Percentiles rank a stretch among this genome's conserved stretches.
Conservation (phyloP, 192 early-diverging fungal species). For the Coemansia sp. region DNA sequence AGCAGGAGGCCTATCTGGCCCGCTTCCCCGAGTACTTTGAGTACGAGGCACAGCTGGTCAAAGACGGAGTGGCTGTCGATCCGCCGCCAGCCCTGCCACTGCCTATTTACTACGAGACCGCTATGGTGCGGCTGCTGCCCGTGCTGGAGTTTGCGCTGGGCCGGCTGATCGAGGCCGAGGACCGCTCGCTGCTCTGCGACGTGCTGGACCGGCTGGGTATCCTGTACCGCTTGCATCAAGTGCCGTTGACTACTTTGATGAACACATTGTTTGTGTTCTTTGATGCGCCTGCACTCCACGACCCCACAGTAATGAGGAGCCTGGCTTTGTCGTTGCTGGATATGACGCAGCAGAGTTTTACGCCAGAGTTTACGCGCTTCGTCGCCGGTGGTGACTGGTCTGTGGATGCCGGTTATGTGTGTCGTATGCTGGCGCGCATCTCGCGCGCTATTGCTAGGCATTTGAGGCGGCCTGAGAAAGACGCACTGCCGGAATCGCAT, state of each 20-base stretch:
- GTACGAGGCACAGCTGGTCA: slow-evolving; percentile 68
- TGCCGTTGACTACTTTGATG: slow-evolving; percentile 69
- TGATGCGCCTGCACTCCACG: slow-evolving; percentile 63
- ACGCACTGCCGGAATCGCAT: slow-evolving; percentile 45
- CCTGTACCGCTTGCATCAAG: slow-evolving; percentile 65
- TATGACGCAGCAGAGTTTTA: slow-evolving; percentile 57
- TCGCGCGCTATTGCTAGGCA: slow-evolving; percentile 36
- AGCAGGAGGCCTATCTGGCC: slow-evolving; percentile 63
- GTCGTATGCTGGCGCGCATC: slow-evolving; percentile 45
- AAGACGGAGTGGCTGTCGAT: slow-evolving; percentile 48
- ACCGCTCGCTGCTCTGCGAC: slow-evolving; percentile 60
- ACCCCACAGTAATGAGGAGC: slow-evolving; percentile 59
- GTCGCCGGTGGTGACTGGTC: slow-evolving; percentile 27
- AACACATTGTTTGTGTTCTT: slow-evolving; percentile 71
- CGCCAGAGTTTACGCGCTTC: slow-evolving; percentile 49
- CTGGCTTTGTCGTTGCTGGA: slow-evolving; percentile 62
- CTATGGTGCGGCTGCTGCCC: slow-evolving; percentile 66
- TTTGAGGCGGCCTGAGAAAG: slow-evolving; percentile 25
- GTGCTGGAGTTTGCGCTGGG: slow-evolving; percentile 69
- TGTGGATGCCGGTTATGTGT: slow-evolving; percentile 36
- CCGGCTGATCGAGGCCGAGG: slow-evolving; percentile 68
- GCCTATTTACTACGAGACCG: slow-evolving; percentile 74
- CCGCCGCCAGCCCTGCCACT: slow-evolving; percentile 63
- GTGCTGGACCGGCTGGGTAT: slow-evolving; percentile 67
- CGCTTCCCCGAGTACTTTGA: slow-evolving; percentile 76